Percentiles rank a stretch among this genome's conserved stretches.
phyloP scores from a whole-genome alignment of 192 early-diverging fungal genomes.

The Fimicolochytrium jonesii region DNA sequence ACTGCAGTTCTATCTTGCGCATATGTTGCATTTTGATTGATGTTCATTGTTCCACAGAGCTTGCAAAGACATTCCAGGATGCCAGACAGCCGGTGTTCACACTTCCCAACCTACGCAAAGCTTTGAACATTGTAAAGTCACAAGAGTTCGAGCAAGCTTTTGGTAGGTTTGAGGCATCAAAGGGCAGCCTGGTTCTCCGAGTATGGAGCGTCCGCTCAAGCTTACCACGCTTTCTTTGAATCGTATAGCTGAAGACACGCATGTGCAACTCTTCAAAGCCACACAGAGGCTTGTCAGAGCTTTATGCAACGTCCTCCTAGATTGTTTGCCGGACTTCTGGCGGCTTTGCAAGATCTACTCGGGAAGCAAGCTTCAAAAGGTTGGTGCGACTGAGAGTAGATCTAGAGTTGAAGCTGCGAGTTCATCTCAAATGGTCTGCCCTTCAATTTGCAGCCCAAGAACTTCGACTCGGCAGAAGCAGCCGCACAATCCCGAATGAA shows the following conservation, averaged over 20 bases:
- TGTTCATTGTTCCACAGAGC: too few relatives aligned
- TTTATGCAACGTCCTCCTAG: constrained; percentile 69
- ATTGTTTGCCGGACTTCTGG: constrained; percentile 89
- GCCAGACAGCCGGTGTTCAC: constrained; percentile 9
- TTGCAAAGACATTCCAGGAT: too few relatives aligned
- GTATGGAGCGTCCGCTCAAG: too few relatives aligned
- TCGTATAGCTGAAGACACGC: constrained; percentile 51
- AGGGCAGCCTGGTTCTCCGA: too few relatives aligned
- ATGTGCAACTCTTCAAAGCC: constrained; percentile 70
- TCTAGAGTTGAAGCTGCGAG: neutral
- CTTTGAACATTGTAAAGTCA: constrained; percentile 3
- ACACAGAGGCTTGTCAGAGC: constrained; percentile 64
- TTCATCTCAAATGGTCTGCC: neutral
- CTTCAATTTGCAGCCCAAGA: neutral
- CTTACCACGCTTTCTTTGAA: too few relatives aligned
- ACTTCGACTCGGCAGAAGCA: neutral
- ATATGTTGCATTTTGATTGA: too few relatives aligned
- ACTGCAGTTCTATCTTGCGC: too few relatives aligned
- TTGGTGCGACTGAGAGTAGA: constrained; percentile 6
- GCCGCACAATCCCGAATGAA: too few relatives aligned
- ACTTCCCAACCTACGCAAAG: constrained; percentile 5
- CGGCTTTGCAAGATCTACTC: constrained; percentile 80
- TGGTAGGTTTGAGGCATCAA: neutral
- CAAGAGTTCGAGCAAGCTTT: constrained; percentile 15
- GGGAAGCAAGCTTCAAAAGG: constrained; percentile 75